Base-by-base conservation (phyloP, 345 rosid genomes). In the Salix purpurea region DNA sequence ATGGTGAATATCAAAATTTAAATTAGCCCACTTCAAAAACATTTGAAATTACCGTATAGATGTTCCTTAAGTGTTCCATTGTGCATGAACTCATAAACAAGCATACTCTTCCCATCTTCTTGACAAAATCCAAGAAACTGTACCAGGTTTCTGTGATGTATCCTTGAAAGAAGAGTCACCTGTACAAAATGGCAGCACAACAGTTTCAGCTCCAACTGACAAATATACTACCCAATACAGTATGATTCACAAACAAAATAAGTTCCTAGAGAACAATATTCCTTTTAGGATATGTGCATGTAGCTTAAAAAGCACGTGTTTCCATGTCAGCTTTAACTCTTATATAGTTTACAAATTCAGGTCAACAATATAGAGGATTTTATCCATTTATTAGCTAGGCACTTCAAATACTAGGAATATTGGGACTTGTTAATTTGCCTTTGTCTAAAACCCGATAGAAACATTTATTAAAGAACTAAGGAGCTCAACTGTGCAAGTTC, bases 51-150 rank as follows among this genome's bases (percentile, higher is more conserved):
- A 96, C 99, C 93, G 65, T 96, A 92, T 23, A 96, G 97, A 86
- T 91, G 99, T 87, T 96, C 98, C 81, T 94, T 96, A 75, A 96
- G 92, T n/a, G 99, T 94, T 80, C 99, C 99, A 19, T 85, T 89
- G 79, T 92, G 97, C 99, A 96, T 92, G 87, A 85, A 96, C 88
- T 96, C 99, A 14, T 96, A 96, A 50, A 92, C 89, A 68, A 96
- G 98, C 88, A 96, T 85, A 73, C 89, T 90, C 84, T 80, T 90
- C 67, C 93, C 98, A 1, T 88, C 91, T 81, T 96, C 99, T 91
- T 94, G 98, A 84, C 98, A 96, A 84, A 87, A 96, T 9, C 99
- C 99, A 72, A 90, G 93, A 89, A 96, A 96, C 88, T 94, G 98
- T 62, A 96, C 97, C 58, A 96, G 87, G 85, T 94, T 96, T 76